Evolutionary conservation across 345 rosid genomes (phyloP).

Genomic region (Adansonia digitata): DNA sequence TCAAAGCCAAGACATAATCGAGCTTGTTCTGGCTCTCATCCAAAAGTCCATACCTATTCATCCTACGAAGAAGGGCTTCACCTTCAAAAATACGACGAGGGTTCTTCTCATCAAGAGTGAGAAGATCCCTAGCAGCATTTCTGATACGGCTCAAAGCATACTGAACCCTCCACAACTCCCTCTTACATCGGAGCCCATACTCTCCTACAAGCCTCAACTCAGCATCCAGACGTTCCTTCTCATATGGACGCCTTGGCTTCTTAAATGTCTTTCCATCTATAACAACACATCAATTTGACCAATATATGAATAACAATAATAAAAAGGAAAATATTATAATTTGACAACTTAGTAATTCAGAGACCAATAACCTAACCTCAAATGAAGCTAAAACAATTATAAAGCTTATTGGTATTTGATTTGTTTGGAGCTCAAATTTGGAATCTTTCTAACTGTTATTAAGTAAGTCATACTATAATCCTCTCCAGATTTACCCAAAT

Average conservation of each 20-base stretch:
- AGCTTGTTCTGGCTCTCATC: slow-evolving; percentile 62
- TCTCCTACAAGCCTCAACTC: slow-evolving; percentile 63
- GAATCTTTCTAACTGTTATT: not conserved
- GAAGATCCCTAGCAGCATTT: slow-evolving; percentile 55
- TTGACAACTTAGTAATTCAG: not conserved
- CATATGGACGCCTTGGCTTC: slow-evolving; percentile 44
- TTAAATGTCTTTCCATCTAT: slow-evolving; percentile 42
- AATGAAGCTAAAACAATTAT: not conserved
- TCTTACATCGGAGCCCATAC: slow-evolving; percentile 53
- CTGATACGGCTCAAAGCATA: slow-evolving; percentile 52
- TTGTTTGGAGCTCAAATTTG: not conserved
- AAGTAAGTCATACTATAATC: not conserved
- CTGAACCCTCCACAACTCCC: slow-evolving; percentile 64
- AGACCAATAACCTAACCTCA: not conserved
- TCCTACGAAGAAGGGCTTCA: slow-evolving; percentile 56
- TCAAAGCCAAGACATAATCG: slow-evolving; percentile 56
- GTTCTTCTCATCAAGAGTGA: slow-evolving; percentile 60
- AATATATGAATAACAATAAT: not conserved
- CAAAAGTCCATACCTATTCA: slow-evolving; percentile 37
- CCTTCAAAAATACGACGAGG: slow-evolving; percentile 54
- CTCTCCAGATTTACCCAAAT: not conserved
- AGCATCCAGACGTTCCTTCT: slow-evolving; percentile 55
- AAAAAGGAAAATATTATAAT: not conserved
- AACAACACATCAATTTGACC: not conserved
- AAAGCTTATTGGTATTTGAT: not conserved